phyloP scores from a whole-genome alignment of 148 eudicot genomes.

The Cornus controversa region DNA sequence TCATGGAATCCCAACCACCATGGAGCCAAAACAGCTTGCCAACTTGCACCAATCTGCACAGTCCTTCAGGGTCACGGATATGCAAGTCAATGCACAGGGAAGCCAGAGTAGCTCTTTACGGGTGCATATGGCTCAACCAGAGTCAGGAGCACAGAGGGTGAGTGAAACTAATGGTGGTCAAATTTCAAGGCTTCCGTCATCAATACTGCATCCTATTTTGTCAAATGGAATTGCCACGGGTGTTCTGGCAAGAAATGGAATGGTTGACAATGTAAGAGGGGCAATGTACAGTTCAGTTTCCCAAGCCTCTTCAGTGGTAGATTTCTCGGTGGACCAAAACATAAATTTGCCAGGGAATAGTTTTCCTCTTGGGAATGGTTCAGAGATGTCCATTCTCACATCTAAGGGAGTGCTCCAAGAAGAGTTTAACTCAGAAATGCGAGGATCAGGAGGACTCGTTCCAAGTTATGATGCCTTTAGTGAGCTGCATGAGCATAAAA shows the following conservation, averaged over 20 bases:
- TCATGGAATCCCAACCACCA: conserved; percentile 12
- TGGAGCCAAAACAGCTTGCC: conserved; percentile 24
- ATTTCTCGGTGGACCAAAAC: conserved; percentile 46
- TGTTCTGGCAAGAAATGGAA: conserved; percentile 40
- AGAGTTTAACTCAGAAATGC: conserved; percentile 45
- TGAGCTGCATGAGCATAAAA: conserved; percentile 50
- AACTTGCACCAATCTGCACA: conserved; percentile 31
- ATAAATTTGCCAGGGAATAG: conserved; percentile 39
- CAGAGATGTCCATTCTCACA: conserved; percentile 35
- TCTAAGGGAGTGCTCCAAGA: conserved; percentile 44
- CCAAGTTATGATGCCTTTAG: conserved; percentile 60
- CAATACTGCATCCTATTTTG: conserved; percentile 37
- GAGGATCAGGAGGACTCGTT: conserved; percentile 46
- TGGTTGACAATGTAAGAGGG: conserved; percentile 20
- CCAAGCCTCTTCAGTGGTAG: conserved; percentile 45
- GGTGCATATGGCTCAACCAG: conserved; percentile 44
- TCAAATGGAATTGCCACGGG: conserved; percentile 32
- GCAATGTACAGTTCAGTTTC: conserved; percentile 40
- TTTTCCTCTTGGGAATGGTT: conserved; percentile 47
- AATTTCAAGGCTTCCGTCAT: conserved; percentile 41
- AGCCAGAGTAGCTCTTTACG: conserved; percentile 42
- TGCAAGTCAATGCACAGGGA: conserved; percentile 41
- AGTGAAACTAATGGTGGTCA: conserved; percentile 27
- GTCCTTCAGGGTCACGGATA: conserved; percentile 35
- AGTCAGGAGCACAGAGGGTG: conserved; percentile 7